Evolutionary conservation across 257 asterid genomes (phyloP).

Genomic region (Sherardia arvensis): DNA sequence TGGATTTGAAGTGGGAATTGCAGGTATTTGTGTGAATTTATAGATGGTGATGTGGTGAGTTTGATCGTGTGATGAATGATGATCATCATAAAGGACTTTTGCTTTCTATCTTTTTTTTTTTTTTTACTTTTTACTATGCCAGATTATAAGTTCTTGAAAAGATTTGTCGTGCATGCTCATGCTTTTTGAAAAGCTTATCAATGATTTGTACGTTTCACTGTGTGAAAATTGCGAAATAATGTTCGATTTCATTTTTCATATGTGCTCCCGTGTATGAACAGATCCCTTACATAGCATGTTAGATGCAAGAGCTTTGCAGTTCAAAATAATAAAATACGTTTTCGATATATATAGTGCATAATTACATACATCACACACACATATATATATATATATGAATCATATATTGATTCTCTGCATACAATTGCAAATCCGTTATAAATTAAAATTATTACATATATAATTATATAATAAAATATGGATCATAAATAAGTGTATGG

Average conservation of each 20-base stretch:
- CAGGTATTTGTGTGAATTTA: constrained; percentile 7
- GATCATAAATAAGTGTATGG: too few species aligned
- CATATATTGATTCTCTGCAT: too few species aligned
- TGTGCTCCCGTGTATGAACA: too few species aligned
- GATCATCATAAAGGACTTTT: neutral
- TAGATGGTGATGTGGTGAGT: constrained; percentile 11
- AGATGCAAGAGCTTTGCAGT: too few species aligned
- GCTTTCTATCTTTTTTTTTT: neutral
- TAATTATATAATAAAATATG: too few species aligned
- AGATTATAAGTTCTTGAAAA: neutral
- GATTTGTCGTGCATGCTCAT: neutral
- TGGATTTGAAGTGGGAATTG: constrained; percentile 4
- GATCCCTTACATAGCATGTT: too few species aligned
- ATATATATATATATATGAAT: too few species aligned
- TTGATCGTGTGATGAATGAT: neutral
- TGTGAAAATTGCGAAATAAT: neutral
- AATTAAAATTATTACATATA: too few species aligned
- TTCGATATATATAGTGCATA: too few species aligned
- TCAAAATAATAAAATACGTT: too few species aligned
- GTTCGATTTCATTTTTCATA: neutral
- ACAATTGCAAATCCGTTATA: too few species aligned
- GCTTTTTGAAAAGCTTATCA: constrained; percentile 10
- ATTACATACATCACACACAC: too few species aligned
- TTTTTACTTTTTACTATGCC: neutral
- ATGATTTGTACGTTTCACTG: neutral